These are phyloP conservation scores for Leccinum variicolor DNA, from an alignment of 768 basidiomycete species.

Conservation along the genomic window DNA sequence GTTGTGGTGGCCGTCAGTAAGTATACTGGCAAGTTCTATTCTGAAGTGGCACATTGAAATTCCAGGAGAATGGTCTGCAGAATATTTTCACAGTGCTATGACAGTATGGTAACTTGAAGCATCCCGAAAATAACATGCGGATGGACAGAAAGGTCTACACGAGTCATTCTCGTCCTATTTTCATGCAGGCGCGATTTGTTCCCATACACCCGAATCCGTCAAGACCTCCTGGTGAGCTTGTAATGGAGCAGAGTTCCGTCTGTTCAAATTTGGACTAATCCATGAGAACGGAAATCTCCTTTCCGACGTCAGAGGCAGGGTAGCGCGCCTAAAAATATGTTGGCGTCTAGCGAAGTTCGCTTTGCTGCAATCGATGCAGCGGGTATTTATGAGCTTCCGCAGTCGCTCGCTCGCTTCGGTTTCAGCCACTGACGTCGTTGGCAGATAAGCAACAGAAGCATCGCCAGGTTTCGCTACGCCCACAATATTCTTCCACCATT, in stretches of 20 bases:
- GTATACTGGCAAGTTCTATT: no score
- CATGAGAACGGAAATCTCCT: conserved; percentile 1
- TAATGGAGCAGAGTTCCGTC: neutral
- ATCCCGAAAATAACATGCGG: no score
- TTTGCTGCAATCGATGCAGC: conserved; percentile 26
- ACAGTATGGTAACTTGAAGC: no score
- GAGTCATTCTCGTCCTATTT: no score
- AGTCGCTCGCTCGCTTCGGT: conserved; percentile 6
- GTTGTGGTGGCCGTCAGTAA: no score
- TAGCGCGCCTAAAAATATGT: conserved; percentile 10
- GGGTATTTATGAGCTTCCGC: conserved; percentile 13
- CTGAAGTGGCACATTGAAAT: no score
- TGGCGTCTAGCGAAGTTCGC: conserved; percentile 4
- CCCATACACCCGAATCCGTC: conserved; percentile 23
- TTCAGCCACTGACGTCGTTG: neutral
- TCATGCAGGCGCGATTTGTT: conserved; percentile 4
- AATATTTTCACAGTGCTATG: no score
- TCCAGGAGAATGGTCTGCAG: no score
- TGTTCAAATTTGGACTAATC: neutral
- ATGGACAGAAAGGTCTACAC: no score
- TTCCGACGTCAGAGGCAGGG: conserved; percentile 1
- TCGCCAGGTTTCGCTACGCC: neutral
- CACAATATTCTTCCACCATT: conserved; percentile 17
- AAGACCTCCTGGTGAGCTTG: conserved; percentile 10
- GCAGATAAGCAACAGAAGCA: conserved; percentile 18